Evolutionary conservation across 768 basidiomycete genomes (phyloP), one percentile per base, ranked within the genome.

Genomic region (Lentinus tigrinus): DNA sequence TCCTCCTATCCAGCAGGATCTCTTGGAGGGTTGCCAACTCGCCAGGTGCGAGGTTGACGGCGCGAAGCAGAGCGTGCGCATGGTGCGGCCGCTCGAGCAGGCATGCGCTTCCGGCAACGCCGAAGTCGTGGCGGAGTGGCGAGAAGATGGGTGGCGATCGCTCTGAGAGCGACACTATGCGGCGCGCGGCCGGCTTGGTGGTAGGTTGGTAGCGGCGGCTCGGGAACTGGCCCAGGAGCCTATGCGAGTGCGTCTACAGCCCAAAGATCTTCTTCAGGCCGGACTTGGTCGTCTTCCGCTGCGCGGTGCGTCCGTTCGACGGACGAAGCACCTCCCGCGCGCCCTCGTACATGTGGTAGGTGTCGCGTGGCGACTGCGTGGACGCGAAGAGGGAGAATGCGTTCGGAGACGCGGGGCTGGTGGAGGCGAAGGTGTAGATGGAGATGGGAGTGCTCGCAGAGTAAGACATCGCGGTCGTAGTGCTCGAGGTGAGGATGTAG

Each of bases 181-280:
- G 39, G 2, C 14, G 39, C 19, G 39, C 36, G 3, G 6, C 1
- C 13, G 1, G 9, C 21, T 0, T 19, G 0, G 3, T 7, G 16
- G n/a, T 31, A 0, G 27, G 10, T 1, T 14, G 27, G 19, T 16
- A 36, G 4, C 17, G 43, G 43, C 17, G 16, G 47, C 27, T 19
- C 47, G 47, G 26, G 31, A n/a, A 34, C 9, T 2, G 2, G 27
- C 24, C 23, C 17, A n/a, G 4, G 19, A 23, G 31, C 31, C n/a
- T 10, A 16, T 13, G 49, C 19, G 6, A 21, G 6, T 10, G 26
- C 28, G 14, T 48, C 47, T 52, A 64, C 19, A 65, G 62, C 53
- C 64, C 52, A 40, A 65, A 62, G 39, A 63, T 46, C 58, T 61
- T 65, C 59, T 61, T 65, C 46, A 63, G 34, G 19, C 61, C 64